A percentile compares a stretch with the other conserved stretches of the same genome.
These are phyloP conservation scores for Elsinoe ampelina DNA, from an alignment of 2,329 filamentous ascomycete genomes.

Conservation along the genomic window DNA sequence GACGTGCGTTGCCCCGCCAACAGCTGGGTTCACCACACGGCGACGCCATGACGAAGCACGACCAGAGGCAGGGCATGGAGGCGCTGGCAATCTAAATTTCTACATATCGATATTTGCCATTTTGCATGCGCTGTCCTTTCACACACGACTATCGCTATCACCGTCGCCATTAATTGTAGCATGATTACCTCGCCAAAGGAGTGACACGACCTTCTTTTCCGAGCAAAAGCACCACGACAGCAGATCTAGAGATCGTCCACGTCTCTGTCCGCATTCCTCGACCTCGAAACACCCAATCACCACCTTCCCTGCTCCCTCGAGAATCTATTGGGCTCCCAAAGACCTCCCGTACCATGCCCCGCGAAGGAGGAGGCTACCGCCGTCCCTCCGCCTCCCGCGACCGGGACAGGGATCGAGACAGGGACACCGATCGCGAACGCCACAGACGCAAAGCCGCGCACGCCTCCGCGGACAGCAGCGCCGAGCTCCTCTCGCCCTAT, in stretches of 20 bases:
- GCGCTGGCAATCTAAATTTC: too few species aligned
- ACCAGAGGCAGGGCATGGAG: too few species aligned
- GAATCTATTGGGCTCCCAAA: background rate
- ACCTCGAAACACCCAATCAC: background rate
- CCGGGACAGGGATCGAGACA: background rate
- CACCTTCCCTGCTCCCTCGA: background rate
- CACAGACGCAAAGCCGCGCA: background rate
- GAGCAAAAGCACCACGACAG: too few species aligned
- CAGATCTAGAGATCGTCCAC: too few species aligned
- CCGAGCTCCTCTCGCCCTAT: conserved; percentile 3
- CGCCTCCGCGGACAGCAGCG: conserved; percentile 5
- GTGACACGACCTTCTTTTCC: too few species aligned
- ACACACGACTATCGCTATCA: background rate
- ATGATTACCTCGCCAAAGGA: background rate
- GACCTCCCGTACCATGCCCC: background rate
- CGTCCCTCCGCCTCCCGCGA: background rate
- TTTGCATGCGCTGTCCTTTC: too few species aligned
- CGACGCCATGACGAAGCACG: background rate
- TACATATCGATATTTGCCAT: background rate
- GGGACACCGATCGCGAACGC: conserved; percentile 22
- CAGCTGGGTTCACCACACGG: background rate
- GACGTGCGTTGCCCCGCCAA: conserved; percentile 7
- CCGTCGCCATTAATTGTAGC: background rate
- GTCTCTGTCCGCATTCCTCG: background rate
- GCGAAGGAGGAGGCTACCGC: conserved; percentile 4